These are phyloP conservation scores for Phoma herbarum DNA, from an alignment of 2,329 filamentous ascomycete genomes.

Conservation along the genomic window DNA sequence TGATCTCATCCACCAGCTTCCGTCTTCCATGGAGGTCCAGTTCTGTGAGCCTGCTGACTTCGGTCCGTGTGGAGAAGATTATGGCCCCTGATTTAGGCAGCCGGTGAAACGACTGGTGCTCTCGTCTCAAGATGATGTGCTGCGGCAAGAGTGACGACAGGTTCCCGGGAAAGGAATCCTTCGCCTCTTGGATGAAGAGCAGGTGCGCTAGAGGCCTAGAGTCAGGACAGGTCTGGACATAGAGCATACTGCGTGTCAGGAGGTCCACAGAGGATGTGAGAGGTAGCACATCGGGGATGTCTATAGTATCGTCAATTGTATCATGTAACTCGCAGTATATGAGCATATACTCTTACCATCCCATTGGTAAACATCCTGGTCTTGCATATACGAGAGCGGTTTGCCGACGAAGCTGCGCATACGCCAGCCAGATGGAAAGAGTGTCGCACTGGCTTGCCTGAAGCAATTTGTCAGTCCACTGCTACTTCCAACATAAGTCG, in stretches of 20 bases:
- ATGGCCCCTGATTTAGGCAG: constrained; percentile 57
- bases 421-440: constrained; percentile 64
- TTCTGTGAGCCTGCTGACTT: constrained; percentile 45
- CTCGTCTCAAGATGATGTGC: constrained; percentile 59
- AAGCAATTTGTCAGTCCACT: not conserved
- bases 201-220: constrained; percentile 51
- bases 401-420: constrained; percentile 60
- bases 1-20: constrained; percentile 32
- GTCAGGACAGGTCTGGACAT: constrained; percentile 58
- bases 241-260: constrained; percentile 59
- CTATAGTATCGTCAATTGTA: constrained; percentile 10
- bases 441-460: constrained; percentile 60
- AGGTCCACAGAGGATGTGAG: constrained; percentile 50
- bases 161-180: constrained; percentile 42
- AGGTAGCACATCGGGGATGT: constrained; percentile 29
- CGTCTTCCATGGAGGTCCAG: constrained; percentile 22
- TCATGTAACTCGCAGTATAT: rapidly evolving
- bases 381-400: constrained; percentile 56
- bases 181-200: constrained; percentile 57
- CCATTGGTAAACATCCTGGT: constrained; percentile 60
- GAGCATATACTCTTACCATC: constrained; percentile 57
- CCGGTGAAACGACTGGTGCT: constrained; percentile 60
- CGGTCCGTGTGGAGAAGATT: constrained; percentile 61
- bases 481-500: not conserved
- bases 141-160: constrained; percentile 39